Conservation (phyloP, 1,284 basidiomycete species). For the Austroboletus novae-zelandiae region DNA sequence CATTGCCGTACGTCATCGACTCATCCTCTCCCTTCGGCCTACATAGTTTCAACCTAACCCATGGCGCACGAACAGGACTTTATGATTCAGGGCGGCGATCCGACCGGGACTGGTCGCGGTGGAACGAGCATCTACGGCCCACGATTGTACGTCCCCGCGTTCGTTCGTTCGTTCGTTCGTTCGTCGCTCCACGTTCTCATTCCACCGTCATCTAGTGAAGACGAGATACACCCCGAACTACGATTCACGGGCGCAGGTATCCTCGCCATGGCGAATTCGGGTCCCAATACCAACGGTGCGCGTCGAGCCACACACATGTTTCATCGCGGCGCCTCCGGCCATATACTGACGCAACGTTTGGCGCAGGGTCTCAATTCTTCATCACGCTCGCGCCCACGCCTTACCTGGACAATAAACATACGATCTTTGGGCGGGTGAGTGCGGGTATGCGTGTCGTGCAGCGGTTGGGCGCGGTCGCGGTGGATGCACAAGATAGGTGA, state of each 20-base stretch:
- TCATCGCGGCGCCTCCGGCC: no score
- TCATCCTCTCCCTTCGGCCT: neutral
- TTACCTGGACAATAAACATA: constrained; percentile 91
- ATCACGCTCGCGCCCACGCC: constrained; percentile 88
- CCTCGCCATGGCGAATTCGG: constrained; percentile 94
- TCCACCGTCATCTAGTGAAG: constrained; percentile 49
- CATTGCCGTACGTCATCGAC: constrained; percentile 59
- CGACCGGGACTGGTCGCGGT: constrained; percentile 92
- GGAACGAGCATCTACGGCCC: constrained; percentile 93
- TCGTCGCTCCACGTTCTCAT: neutral
- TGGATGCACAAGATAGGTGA: constrained; percentile 76
- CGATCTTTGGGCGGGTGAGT: constrained; percentile 87
- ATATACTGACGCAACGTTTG: no score
- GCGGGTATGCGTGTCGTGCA: constrained; percentile 86
- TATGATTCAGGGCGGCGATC: constrained; percentile 95
- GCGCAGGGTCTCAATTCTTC: constrained; percentile 87
- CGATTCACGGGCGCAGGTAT: constrained; percentile 96
- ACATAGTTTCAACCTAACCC: no score
- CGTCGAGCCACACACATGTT: neutral
- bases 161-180: neutral
- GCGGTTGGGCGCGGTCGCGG: constrained; percentile 74
- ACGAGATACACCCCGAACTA: constrained; percentile 85
- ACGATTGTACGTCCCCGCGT: constrained; percentile 63
- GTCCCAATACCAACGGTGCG: constrained; percentile 88
- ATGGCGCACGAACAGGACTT: constrained; percentile 56